Conservation (phyloP, 2,329 filamentous ascomycete genomes). For the Clonostachys sp. region DNA sequence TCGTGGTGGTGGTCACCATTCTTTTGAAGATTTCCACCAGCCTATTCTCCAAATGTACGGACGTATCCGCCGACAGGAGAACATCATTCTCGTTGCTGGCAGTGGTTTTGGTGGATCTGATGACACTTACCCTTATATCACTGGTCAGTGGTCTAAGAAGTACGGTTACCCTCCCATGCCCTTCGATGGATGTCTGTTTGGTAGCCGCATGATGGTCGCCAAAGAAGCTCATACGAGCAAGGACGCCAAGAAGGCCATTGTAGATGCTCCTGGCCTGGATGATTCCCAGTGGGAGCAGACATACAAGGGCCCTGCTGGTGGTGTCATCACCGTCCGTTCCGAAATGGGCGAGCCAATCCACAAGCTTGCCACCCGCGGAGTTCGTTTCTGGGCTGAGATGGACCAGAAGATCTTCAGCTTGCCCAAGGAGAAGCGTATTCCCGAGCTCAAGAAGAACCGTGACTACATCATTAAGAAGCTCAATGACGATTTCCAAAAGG, state of each 20-base stretch:
- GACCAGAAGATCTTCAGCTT: slow-evolving; percentile 96
- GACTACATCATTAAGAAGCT: slow-evolving; percentile 93
- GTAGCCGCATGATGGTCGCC: slow-evolving; percentile 90
- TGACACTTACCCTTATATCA: slow-evolving; percentile 89
- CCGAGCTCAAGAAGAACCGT: slow-evolving; percentile 82
- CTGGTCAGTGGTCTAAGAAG: slow-evolving; percentile 80
- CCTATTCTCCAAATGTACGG: slow-evolving; percentile 89
- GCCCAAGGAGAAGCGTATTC: slow-evolving; percentile 88
- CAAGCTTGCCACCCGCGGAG: slow-evolving; percentile 95
- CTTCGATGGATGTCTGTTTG: slow-evolving; percentile 87
- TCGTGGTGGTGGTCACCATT: slow-evolving; percentile 90
- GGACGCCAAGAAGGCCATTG: slow-evolving; percentile 85
- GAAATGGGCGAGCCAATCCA: slow-evolving; percentile 99
- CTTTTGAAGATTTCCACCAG: slow-evolving; percentile 91
- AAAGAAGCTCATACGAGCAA: slow-evolving; percentile 88
- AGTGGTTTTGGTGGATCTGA: slow-evolving; percentile 89
- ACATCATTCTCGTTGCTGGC: slow-evolving; percentile 84
- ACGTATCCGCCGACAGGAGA: slow-evolving; percentile 77
- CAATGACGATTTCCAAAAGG: slow-evolving; percentile 94
- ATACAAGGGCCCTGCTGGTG: slow-evolving; percentile 86
- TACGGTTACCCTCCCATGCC: slow-evolving; percentile 91
- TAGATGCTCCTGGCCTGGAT: slow-evolving; percentile 76
- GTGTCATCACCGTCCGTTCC: slow-evolving; percentile 92
- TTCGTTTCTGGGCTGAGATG: slow-evolving; percentile 97
- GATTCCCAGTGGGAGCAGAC: slow-evolving; percentile 88